These are phyloP conservation scores for Potentilla sterilis DNA, from an alignment of 306 rosid species.

Conservation along the genomic window DNA sequence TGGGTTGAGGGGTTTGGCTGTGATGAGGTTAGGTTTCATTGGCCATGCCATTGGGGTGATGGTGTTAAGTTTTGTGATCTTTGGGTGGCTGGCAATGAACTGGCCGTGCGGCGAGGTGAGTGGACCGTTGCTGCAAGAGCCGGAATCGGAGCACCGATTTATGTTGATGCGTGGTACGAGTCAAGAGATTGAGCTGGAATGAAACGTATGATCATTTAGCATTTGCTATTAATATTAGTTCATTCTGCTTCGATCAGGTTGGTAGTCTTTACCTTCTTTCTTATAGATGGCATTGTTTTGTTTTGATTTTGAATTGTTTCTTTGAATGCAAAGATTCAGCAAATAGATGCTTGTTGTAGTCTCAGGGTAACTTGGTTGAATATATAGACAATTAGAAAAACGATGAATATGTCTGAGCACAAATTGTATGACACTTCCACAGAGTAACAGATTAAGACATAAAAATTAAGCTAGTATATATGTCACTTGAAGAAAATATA, in stretches of 20 bases:
- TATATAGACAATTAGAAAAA: background rate
- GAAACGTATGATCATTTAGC: slow-evolving; percentile 28
- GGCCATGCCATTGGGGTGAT: slow-evolving; percentile 61
- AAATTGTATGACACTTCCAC: background rate
- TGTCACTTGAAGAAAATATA: background rate
- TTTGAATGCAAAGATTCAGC: slow-evolving; percentile 13
- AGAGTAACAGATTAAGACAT: background rate
- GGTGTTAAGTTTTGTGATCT: slow-evolving; percentile 47
- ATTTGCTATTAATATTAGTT: slow-evolving; percentile 11
- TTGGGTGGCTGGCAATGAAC: slow-evolving; percentile 47
- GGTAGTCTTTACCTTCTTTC: slow-evolving; percentile 19
- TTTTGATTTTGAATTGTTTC: background rate
- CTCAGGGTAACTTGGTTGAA: slow-evolving; percentile 16
- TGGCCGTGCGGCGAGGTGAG: slow-evolving; percentile 39
- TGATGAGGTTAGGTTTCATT: slow-evolving; percentile 66
- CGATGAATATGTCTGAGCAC: slow-evolving; percentile 3
- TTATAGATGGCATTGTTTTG: slow-evolving; percentile 18
- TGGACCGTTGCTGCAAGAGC: slow-evolving; percentile 58
- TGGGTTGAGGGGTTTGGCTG: slow-evolving; percentile 58
- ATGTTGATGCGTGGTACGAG: slow-evolving; percentile 29
- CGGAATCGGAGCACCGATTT: slow-evolving; percentile 29
- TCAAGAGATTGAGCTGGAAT: slow-evolving; percentile 57
- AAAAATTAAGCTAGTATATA: background rate
- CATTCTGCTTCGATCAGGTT: slow-evolving; percentile 20
- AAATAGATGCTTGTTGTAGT: slow-evolving; percentile 19